Base-by-base conservation (phyloP, 1,139 yeast species). In the Taphrina deformans region DNA sequence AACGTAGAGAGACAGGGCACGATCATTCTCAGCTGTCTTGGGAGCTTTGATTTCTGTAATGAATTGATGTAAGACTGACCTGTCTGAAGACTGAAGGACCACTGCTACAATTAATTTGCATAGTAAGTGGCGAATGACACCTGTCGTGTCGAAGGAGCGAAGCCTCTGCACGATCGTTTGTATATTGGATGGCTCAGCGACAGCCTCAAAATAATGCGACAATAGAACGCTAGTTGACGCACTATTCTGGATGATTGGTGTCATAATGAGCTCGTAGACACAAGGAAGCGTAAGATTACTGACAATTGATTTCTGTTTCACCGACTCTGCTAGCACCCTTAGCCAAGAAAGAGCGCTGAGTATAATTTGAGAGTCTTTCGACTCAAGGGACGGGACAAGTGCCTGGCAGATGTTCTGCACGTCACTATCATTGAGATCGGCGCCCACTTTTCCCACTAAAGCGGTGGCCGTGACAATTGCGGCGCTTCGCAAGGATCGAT, bases 391-490 rank as follows among this genome's bases (percentile, higher is more conserved):
- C 12, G 46, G 33, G 3, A 40, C 35, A 14, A 53, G 35, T 24
- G 18, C 24, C 21, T 10, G 18, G 12, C 46, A 23, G 21, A 53
- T 35, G n/a, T n/a, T 65, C 62, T 12, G 67, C 66, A 14, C 66
- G 55, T 4, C 70, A 65, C 41, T 65, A 58, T 3, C 69, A 66
- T n/a, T 27, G 10, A 53, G 45, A 6, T 23, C 24, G 5, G 23
- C 46, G 2, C 59, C 59, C 9, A 48, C 61, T 67, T 46, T 61
- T 21, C 48, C 60, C 7, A 66, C 61, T 14, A 74, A 67, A 3
- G 72, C 65, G 24, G 67, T 67, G 27, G 74, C 67, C 1, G 74
- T 71, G 27, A 66, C 61, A 29, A 75, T 66, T 23, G 75, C 67
- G 3, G 72, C 71, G 21, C 71, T 56, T 2, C 76, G 71, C 33